phyloP scores from a whole-genome alignment of 2,329 filamentous ascomycete species.

The Colletotrichum kahawae region DNA sequence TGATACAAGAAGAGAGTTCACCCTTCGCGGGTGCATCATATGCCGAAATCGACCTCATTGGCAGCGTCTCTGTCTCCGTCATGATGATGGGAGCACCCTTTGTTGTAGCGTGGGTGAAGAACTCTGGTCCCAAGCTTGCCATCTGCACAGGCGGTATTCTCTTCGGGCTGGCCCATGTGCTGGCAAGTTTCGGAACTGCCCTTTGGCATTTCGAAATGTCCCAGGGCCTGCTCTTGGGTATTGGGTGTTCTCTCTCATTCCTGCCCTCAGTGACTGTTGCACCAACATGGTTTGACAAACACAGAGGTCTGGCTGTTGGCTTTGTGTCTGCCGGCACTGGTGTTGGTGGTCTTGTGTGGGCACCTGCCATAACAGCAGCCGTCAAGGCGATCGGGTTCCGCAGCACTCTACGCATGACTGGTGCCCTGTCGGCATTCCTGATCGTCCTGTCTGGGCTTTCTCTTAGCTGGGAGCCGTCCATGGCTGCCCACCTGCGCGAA shows the following conservation, averaged over 20 bases:
- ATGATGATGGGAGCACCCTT: not conserved
- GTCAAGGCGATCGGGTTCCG: not conserved
- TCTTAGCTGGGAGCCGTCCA: not conserved
- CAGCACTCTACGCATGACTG: not conserved
- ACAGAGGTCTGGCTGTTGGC: constrained; percentile 41
- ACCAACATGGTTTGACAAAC: constrained; percentile 41
- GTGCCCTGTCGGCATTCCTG: not conserved
- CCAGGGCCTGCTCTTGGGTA: constrained; percentile 33
- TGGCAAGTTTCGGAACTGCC: not conserved
- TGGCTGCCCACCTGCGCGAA: not conserved
- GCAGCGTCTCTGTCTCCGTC: not conserved
- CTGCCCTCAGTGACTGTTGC: constrained; percentile 41
- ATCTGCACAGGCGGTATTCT: not conserved
- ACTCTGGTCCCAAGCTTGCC: not conserved
- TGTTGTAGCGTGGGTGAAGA: not conserved
- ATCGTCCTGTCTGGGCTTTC: fast-evolving
- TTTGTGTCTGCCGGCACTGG: constrained; percentile 41
- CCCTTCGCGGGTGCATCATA: not conserved
- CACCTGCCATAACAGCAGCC: constrained; percentile 21
- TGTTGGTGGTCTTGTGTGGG: constrained; percentile 39
- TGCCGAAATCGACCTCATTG: not conserved
- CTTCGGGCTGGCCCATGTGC: not conserved
- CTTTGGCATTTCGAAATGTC: not conserved
- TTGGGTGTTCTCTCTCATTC: constrained; percentile 41
- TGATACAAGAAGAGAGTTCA: not conserved